Base-by-base conservation (phyloP, 2,329 filamentous ascomycete genomes). In the Stachybotrys chlorohalonatus region DNA sequence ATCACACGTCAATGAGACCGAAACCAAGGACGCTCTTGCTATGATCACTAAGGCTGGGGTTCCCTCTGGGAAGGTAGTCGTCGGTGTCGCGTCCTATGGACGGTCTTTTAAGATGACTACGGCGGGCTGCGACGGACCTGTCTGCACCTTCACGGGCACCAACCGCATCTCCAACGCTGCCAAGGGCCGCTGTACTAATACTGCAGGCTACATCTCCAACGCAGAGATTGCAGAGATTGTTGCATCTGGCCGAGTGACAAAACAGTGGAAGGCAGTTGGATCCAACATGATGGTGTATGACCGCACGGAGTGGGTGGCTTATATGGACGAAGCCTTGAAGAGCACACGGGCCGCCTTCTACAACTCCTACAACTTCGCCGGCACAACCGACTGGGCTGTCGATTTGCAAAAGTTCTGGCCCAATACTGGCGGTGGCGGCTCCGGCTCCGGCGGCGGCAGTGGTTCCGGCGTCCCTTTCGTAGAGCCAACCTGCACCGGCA, bases 21-120 rank as follows among this genome's bases (percentile, higher is more conserved):
- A 75, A 53, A 71, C 68, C 0, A 52, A 55, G 0, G 58, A 59
- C 13, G 56, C 71, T 0, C 54, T 75, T 3, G 49, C 63, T 8
- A 73, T 69, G 63, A 62, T 70, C 30, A 70, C 68, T 6, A 70
- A 69, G 49, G 68, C 68, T 0, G 68, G 67, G 2, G 66, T 69
- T 0, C 57, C 62, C 0, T 62, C 66, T 0, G 57, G 61, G 30
- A 71, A 68, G 56, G 47, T 72, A 3, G 52, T 66, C 1, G 63
- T 72, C 0, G 69, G 69, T 0, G 57, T 71, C 0, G 53, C 60
- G 4, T 66, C 62, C 52, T 72, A 70, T 36, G 68, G 66, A 0
- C 57, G 69, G 1, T 61, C 60, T 1, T 73, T 72, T 58, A 54
- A 65, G 15, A 72, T 73, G 70, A 53, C 60, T 0, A 50, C 61